Base-by-base conservation (phyloP, 495 filamentous ascomycete species). In the Neurospora cerealis region DNA sequence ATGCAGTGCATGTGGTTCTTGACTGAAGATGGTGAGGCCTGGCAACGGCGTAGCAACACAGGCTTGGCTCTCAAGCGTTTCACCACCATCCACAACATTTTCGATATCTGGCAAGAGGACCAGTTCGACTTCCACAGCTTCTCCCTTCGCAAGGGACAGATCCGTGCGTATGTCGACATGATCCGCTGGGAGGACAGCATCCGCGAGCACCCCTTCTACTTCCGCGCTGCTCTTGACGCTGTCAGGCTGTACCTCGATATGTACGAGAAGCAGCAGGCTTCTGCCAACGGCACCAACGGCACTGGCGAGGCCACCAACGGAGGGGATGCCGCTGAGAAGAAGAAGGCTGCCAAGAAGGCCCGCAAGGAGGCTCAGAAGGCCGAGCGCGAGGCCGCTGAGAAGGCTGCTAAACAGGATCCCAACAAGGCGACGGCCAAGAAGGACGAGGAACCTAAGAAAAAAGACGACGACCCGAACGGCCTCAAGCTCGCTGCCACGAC, bases 1-100 rank as follows among this genome's bases (percentile, higher is more conserved):
- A 98, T 99, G 96, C 96, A 99, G 81, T 97, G 96, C 79, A 90
- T 97, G 74, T 99, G 96, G 96, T 99, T 91, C 81, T 81, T 98
- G 76, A 95, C 93, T 28, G 96, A 99, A 82, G 96, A 98, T 81
- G 96, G 93, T 37, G 93, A 97, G 83, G 89, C 95, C 0, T 96
- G 95, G 80, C 82, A 92, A 71, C 92, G 96, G 34, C 93, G 95
- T 80, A 89, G 89, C 75, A 93, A 94, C 77, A 83, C 93, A 62
- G 93, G 91, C 2, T 87, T 97, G 74, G 95, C 96, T 3, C 85
- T 99, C 54, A 99, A 99, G 84, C 90, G 96, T 41, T 95, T 96
- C 79, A 91, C 92, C 73, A 87, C 91, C 3, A 88, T 97, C 71
- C 91, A 90, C 81, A 93, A 95, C 83, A 94, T 98, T 73, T 98